phyloP scores from a whole-genome alignment of 1,284 basidiomycete genomes.

The Pisolithus thermaeus region DNA sequence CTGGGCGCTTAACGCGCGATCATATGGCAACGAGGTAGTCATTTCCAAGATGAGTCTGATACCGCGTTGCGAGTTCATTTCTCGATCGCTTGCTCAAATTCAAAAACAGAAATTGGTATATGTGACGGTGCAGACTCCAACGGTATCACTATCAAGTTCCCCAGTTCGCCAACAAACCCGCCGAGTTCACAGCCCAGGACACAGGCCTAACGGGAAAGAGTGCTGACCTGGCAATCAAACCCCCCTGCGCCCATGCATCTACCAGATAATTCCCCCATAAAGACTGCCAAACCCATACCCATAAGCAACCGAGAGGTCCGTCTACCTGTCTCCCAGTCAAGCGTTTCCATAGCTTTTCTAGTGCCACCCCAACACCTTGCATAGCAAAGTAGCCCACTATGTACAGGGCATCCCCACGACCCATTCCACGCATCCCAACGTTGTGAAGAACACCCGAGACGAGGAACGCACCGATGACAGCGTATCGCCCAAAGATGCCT shows the following conservation, averaged over 20 bases:
- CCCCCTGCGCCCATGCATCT: conserved; percentile 47
- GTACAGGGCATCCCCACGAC: conserved; percentile 38
- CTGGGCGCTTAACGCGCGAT: too few relatives aligned
- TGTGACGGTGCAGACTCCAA: too few relatives aligned
- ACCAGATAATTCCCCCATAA: conserved; percentile 41
- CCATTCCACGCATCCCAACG: conserved; percentile 53
- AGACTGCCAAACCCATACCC: conserved; percentile 42
- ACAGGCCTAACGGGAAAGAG: background rate
- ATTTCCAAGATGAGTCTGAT: too few relatives aligned
- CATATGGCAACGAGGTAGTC: too few relatives aligned
- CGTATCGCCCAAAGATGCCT: conserved; percentile 41
- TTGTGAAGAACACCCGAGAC: conserved; percentile 54
- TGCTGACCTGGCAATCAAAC: conserved; percentile 20
- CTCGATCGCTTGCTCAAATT: too few relatives aligned
- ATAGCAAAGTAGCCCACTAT: conserved; percentile 53
- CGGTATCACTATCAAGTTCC: too few relatives aligned
- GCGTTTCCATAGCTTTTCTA: conserved; percentile 43
- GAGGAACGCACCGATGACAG: conserved; percentile 50
- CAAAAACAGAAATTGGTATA: too few relatives aligned
- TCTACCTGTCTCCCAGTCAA: conserved; percentile 38
- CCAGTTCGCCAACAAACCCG: too few relatives aligned
- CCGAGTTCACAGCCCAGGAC: too few relatives aligned
- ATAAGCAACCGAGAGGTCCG: conserved; percentile 44
- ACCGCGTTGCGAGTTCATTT: too few relatives aligned
- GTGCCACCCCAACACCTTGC: conserved; percentile 44